These are phyloP conservation scores for Trichocladium uniseriatum DNA, from an alignment of 495 filamentous ascomycete genomes.

Conservation along the genomic window DNA sequence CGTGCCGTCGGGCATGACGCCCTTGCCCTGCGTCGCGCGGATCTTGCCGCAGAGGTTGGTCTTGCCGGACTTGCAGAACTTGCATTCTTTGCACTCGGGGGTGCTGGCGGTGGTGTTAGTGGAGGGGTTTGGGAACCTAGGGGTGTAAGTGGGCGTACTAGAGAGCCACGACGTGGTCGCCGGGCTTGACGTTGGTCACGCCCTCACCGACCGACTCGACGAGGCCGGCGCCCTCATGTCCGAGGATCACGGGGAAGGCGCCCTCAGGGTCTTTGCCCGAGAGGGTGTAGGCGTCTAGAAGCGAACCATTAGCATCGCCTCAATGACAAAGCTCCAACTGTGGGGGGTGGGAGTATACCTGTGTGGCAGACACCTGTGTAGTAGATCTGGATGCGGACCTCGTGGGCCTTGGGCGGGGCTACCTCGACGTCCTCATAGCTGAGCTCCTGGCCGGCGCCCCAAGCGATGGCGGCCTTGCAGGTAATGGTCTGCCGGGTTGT, in stretches of 20 bases:
- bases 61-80: constrained; percentile 99
- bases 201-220: constrained; percentile 96
- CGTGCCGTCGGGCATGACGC: constrained; percentile 97
- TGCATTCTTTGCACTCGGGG: constrained; percentile 94
- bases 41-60: constrained; percentile 99
- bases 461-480: constrained; percentile 86
- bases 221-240: constrained; percentile 93
- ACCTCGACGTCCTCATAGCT: constrained; percentile 90
- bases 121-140: not conserved
- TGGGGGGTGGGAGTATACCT: constrained; percentile 45
- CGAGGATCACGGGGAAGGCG: constrained; percentile 91
- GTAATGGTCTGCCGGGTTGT: constrained; percentile 36
- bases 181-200: constrained; percentile 86
- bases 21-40: constrained; percentile 87
- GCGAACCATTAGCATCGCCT: not conserved
- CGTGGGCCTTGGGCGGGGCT: constrained; percentile 78
- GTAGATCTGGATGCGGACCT: constrained; percentile 91
- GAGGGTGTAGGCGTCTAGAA: constrained; percentile 87
- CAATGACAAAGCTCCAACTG: too few species aligned
- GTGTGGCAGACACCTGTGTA: constrained; percentile 99
- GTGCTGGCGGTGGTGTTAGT: constrained; percentile 48
- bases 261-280: constrained; percentile 98
- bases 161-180: constrained; percentile 88
- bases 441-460: constrained; percentile 86
- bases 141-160: constrained; percentile 50